phyloP scores from a whole-genome alignment of 2,329 filamentous ascomycete genomes.

The Xylaria polymorpha region DNA sequence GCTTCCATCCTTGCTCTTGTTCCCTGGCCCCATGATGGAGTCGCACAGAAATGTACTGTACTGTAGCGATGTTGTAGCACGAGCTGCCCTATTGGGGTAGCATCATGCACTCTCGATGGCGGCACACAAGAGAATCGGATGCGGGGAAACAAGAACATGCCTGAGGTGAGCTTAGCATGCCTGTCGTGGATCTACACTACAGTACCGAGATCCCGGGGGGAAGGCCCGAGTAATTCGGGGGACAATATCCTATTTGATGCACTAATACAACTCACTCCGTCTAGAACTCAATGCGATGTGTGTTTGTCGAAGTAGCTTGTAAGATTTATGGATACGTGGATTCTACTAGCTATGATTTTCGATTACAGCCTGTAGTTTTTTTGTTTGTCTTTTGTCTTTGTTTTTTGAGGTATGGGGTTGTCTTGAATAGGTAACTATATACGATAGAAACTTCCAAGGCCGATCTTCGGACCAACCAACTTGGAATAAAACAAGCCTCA shows the following conservation, averaged over 20 bases:
- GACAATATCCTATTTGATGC: background rate
- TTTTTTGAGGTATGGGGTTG: background rate
- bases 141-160: constrained; percentile 7
- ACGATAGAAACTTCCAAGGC: background rate
- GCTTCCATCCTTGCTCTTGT: constrained; percentile 18
- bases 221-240: background rate
- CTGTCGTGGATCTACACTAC: constrained; percentile 17
- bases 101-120: constrained; percentile 16
- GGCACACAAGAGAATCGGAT: background rate
- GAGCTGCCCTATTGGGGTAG: constrained; percentile 34
- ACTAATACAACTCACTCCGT: background rate
- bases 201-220: constrained; percentile 3
- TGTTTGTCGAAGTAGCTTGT: background rate
- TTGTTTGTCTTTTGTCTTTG: too few species aligned
- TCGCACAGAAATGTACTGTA: constrained; percentile 6
- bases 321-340: background rate
- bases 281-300: background rate
- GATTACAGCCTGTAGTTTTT: background rate
- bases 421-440: background rate
- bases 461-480: background rate
- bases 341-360: background rate
- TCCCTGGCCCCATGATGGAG: constrained; percentile 9
- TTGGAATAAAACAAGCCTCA: background rate
- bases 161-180: constrained; percentile 11
- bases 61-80: constrained; percentile 18